These are phyloP conservation scores for Eragrostis curvula DNA, from an alignment of 176 grass and related monocot species.

Conservation along the genomic window DNA sequence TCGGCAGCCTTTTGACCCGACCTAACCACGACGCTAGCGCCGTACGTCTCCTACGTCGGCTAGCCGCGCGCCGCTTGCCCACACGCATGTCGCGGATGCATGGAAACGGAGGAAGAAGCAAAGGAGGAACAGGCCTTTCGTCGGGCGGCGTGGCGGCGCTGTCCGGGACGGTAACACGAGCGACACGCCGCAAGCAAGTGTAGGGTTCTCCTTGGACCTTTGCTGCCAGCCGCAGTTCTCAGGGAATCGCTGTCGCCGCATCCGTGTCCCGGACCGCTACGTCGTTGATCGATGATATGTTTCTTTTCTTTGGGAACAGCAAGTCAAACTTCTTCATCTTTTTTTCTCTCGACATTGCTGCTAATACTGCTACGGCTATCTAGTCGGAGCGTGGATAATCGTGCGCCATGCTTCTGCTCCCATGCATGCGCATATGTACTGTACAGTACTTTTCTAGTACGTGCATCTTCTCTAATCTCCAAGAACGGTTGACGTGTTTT, in stretches of 20 bases:
- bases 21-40: slow-evolving; percentile 10
- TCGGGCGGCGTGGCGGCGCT: neutral
- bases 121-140: neutral
- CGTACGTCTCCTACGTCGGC: slow-evolving; percentile 20
- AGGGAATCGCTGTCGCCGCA: slow-evolving; percentile 29
- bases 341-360: neutral
- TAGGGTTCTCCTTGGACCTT: slow-evolving; percentile 15
- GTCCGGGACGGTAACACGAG: slow-evolving; percentile 32
- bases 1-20: neutral
- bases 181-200: slow-evolving; percentile 30
- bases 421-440: too few species aligned
- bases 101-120: neutral
- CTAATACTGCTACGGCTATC: neutral
- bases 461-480: too few species aligned
- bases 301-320: too few species aligned
- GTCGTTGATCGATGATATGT: neutral
- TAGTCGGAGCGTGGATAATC: neutral
- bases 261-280: neutral
- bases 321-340: slow-evolving; percentile 7
- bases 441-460: too few species aligned
- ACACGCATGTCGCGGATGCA: neutral
- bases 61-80: too few species aligned
- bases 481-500: neutral
- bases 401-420: too few species aligned
- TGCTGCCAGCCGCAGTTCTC: neutral